Conservation (phyloP, 495 filamentous ascomycete species). For the Cudoniella acicularis region DNA sequence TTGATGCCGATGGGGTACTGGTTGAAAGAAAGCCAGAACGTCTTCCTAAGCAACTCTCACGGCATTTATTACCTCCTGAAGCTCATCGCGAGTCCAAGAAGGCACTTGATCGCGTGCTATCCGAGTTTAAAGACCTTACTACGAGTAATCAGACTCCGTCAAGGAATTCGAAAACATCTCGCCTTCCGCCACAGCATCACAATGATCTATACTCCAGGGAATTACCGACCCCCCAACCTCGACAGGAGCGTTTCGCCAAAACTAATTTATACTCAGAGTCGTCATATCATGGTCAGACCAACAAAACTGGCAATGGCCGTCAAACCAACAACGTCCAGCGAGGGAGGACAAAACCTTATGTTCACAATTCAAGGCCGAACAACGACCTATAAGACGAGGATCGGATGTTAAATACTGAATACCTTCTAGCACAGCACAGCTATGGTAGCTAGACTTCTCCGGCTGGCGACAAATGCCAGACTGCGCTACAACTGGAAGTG, state of each 20-base stretch:
- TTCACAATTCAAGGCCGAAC: neutral
- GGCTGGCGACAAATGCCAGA: too few relatives aligned
- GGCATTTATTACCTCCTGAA: constrained; percentile 59
- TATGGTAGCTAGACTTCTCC: too few relatives aligned
- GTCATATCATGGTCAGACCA: neutral
- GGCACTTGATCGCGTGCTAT: neutral
- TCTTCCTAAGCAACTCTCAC: constrained; percentile 70
- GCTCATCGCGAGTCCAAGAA: neutral
- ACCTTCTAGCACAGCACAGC: too few relatives aligned
- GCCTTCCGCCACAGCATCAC: neutral
- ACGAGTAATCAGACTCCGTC: neutral
- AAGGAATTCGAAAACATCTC: neutral
- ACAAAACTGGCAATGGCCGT: neutral
- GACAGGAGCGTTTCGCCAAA: neutral
- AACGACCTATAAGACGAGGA: neutral
- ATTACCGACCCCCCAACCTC: neutral
- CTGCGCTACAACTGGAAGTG: too few relatives aligned
- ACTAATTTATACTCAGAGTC: neutral
- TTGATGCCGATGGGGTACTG: constrained; percentile 46
- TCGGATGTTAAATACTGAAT: too few relatives aligned
- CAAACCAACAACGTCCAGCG: neutral
- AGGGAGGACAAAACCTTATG: neutral
- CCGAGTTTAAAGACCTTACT: neutral
- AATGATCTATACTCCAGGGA: neutral
- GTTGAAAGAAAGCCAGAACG: constrained; percentile 64